Evolutionary conservation across 352 stramenopile species (phyloP), one percentile per base, ranked within the genome.

Genomic region (Pythium plurisporium): DNA sequence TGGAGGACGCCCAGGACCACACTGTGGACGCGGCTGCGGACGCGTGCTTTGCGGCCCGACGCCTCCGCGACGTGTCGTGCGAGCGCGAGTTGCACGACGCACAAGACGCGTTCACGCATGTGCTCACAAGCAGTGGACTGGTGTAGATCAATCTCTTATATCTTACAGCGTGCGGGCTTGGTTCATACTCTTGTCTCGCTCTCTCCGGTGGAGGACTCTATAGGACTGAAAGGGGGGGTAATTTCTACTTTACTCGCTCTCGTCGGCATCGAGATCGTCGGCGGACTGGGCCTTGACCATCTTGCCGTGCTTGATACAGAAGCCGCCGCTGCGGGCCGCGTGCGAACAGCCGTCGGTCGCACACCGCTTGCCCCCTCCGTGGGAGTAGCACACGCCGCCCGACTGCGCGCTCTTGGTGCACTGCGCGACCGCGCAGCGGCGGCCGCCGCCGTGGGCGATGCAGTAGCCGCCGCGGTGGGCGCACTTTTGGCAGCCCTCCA

Each of bases 281-380:
- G 27, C 19, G 19, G 37, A 22, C 22, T 45, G 22, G 9, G 62
- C 54, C 44, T 81, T 73, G 53, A 76, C 67, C 38, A 83, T 71
- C 64, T 91, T 91, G 67, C 82, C 79, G 58, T 94, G 84, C 40
- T 89, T 89, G 59, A 92, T 94, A 61, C 84, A 94, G 44, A 78
- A 91, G 61, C 84, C 84, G 11, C 82, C 79, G 27, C 74, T 87
- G n/a, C 82, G 82, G 26, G 84, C 84, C 2, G 82, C 82, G 55
- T 94, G 82, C 14, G 73, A 86, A 67, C 84, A 94, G 37, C 79
- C 77, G 43, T 81, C 69, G 2, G 79, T 84, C 17, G 74, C 78
- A 51, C 84, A 94, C 31, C 84, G 84, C 59, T 94, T 94, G 62
- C 84, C 84, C 6, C 84, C 84, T 48, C 84, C 84, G 56, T 94